Evolutionary conservation across 768 basidiomycete species (phyloP).

Genomic region (Rubroboletus pulcherrimus): DNA sequence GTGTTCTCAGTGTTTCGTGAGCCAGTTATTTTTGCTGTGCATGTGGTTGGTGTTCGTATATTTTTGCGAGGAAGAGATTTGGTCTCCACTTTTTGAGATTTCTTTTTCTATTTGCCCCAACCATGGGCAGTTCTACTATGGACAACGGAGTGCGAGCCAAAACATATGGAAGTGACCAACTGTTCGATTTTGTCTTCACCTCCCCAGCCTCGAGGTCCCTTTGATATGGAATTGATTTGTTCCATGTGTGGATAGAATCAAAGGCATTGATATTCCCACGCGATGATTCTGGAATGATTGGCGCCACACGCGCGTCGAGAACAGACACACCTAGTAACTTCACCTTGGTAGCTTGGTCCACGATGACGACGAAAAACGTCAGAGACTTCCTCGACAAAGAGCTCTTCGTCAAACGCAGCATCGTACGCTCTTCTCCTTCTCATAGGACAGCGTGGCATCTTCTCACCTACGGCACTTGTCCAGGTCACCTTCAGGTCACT

Average conservation of each 20-base stretch:
- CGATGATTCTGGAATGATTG: background rate
- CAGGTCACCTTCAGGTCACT: constrained; percentile 80
- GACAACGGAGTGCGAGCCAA: background rate
- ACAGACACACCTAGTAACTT: background rate
- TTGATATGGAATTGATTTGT: too few species aligned
- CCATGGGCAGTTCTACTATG: background rate
- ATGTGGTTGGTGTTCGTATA: background rate
- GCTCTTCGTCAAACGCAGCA: constrained; percentile 39
- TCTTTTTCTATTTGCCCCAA: background rate
- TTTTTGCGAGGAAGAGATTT: background rate
- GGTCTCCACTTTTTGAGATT: too few species aligned
- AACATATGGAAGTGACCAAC: background rate
- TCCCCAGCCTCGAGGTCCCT: background rate
- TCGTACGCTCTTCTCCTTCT: constrained; percentile 31
- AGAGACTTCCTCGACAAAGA: constrained; percentile 46
- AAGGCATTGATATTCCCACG: too few species aligned
- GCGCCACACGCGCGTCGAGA: constrained; percentile 15
- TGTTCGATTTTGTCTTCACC: background rate
- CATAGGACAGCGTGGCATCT: background rate
- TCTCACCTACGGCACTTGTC: background rate
- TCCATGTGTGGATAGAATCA: background rate
- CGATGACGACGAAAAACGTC: constrained; percentile 29
- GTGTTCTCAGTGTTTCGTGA: background rate
- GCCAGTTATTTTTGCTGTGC: background rate
- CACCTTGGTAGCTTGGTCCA: constrained; percentile 4